Conservation (phyloP, 148 eudicot species). For the Camellia japonica region DNA sequence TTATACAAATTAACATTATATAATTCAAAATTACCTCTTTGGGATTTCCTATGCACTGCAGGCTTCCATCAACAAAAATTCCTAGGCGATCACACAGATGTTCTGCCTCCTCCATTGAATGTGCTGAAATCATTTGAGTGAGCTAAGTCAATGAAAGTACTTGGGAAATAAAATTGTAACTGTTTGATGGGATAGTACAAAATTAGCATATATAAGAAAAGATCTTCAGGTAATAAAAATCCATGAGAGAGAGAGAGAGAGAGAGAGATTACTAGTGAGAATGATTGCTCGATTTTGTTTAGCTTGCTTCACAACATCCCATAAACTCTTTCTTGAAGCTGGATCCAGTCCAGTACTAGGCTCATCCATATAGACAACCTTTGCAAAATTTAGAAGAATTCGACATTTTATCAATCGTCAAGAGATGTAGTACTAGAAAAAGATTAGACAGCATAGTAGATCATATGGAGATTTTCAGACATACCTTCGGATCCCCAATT, state of each 20-base stretch:
- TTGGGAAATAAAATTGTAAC: no score
- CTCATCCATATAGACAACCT: conserved; percentile 98
- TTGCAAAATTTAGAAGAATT: conserved; percentile 8
- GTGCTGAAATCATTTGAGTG: conserved; percentile 48
- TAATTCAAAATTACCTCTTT: conserved; percentile 50
- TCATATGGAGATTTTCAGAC: conserved; percentile 9
- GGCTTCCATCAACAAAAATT: conserved; percentile 81
- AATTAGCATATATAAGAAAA: no score
- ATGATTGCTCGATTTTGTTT: conserved; percentile 82
- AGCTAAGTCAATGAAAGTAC: conserved; percentile 11
- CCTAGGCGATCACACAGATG: conserved; percentile 86
- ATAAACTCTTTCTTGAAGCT: conserved; percentile 83
- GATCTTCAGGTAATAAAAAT: background rate
- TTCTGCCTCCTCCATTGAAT: conserved; percentile 97
- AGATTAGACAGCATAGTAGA: background rate
- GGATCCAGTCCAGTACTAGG: conserved; percentile 98
- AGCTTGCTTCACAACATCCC: conserved; percentile 86
- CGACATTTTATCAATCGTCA: background rate
- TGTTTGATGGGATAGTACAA: no score
- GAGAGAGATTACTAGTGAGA: conserved; percentile 65
- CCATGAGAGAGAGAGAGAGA: background rate
- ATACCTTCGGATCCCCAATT: conserved; percentile 89
- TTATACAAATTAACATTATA: no score
- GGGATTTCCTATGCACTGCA: conserved; percentile 88
- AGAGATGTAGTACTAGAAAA: background rate